A percentile compares a stretch with the other conserved stretches of the same genome.
Conservation (phyloP, 192 early-diverging fungal genomes). For the Backusella sp. region DNA sequence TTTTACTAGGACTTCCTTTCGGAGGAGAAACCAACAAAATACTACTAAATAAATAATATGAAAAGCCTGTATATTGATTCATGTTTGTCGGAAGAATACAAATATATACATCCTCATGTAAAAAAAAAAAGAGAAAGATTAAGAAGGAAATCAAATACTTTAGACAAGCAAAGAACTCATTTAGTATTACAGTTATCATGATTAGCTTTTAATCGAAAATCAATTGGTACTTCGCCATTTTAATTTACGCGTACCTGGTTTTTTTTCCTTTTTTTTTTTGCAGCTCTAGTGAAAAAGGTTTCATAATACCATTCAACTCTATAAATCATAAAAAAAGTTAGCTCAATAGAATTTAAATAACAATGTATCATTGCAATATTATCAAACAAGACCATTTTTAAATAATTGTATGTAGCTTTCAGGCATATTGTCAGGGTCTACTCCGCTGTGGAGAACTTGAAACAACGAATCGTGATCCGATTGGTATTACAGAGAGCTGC, state of each 20-base stretch:
- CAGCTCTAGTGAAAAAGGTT: too few relatives aligned
- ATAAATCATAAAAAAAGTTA: neutral
- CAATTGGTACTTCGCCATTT: constrained; percentile 1
- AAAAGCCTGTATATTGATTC: neutral
- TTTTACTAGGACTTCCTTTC: neutral
- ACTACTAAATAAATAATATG: neutral
- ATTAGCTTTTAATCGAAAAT: neutral
- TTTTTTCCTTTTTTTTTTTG: neutral
- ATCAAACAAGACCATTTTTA: neutral
- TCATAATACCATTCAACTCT: neutral
- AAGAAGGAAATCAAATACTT: neutral
- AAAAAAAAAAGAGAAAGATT: neutral
- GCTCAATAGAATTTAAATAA: neutral
- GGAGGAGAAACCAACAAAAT: neutral
- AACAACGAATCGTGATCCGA: neutral
- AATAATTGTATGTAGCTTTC: neutral
- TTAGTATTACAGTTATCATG: neutral
- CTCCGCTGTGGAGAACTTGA: neutral
- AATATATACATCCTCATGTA: neutral
- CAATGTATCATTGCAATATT: neutral
- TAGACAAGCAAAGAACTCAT: neutral
- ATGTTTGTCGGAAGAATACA: neutral
- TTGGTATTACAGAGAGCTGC: neutral
- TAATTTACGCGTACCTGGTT: neutral
- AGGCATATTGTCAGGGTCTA: neutral